Conservation (phyloP, 2,329 filamentous ascomycete genomes). For the Curvularia verruculosa region DNA sequence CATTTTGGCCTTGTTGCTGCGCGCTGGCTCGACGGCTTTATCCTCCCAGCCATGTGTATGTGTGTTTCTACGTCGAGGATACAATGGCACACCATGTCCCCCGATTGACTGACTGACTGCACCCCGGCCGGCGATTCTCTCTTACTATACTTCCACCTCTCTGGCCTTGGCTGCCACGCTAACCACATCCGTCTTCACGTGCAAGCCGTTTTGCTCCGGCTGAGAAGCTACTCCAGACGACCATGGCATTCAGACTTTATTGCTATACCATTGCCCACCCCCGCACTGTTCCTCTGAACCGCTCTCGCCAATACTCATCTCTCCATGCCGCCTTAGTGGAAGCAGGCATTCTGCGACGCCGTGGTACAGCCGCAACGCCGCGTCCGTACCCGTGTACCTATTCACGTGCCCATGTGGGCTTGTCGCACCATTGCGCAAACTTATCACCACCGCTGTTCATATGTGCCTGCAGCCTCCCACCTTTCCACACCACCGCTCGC, state of each 20-base stretch:
- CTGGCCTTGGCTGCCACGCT: not conserved
- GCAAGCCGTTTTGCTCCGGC: not conserved
- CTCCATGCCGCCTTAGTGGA: not conserved
- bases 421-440: constrained; percentile 13
- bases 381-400: not conserved
- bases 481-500: not conserved
- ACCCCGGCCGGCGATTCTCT: too few relatives aligned
- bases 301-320: not conserved
- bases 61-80: not conserved
- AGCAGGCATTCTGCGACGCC: not conserved
- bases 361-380: constrained; percentile 4
- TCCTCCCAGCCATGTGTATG: too few relatives aligned
- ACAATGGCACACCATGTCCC: not conserved
- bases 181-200: not conserved
- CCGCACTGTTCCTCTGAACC: not conserved
- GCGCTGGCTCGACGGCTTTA: too few relatives aligned
- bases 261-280: not conserved
- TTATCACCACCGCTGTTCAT: not conserved
- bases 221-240: not conserved
- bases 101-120: too few relatives aligned
- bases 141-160: too few relatives aligned
- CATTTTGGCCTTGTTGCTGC: not conserved
- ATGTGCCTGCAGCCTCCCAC: constrained; percentile 3
- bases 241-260: constrained; percentile 2
- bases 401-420: constrained; percentile 7